Percentiles rank a stretch among this genome's conserved stretches.
phyloP scores from a whole-genome alignment of 129 eudicot genomes.

The Artemisia annua region DNA sequence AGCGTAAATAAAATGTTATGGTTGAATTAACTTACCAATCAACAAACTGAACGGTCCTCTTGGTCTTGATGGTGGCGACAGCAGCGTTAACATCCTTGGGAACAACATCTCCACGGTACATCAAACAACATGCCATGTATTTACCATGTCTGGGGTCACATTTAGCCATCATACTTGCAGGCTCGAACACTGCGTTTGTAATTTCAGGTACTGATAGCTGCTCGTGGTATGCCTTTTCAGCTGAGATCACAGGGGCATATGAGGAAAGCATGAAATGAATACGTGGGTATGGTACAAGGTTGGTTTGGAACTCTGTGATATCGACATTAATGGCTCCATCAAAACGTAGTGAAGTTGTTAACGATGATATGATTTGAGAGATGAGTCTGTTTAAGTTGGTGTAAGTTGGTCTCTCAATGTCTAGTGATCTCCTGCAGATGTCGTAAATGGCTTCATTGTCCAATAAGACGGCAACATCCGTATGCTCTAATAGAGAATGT shows the following conservation, averaged over 20 bases:
- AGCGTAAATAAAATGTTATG: too few species aligned
- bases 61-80: constrained; percentile 91
- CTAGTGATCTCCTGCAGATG: constrained; percentile 78
- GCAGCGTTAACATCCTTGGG: constrained; percentile 98
- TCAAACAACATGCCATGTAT: constrained; percentile 94
- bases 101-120: constrained; percentile 96
- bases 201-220: constrained; percentile 93
- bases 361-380: constrained; percentile 87
- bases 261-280: constrained; percentile 98
- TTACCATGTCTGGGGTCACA: constrained; percentile 98
- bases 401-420: constrained; percentile 93
- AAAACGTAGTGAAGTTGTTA: constrained; percentile 89
- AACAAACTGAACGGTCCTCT: constrained; percentile 92
- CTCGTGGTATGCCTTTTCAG: constrained; percentile 93
- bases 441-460: constrained; percentile 97
- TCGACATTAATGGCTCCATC: constrained; percentile 99
- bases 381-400: constrained; percentile 86
- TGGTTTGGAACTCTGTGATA: constrained; percentile 90
- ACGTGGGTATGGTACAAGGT: constrained; percentile 95
- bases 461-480: constrained; percentile 86
- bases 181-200: constrained; percentile 91
- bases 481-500: constrained; percentile 91
- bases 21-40: constrained; percentile 66
- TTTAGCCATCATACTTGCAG: constrained; percentile 97
- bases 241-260: constrained; percentile 96